These are phyloP conservation scores for Eutrema salsugineum DNA, from an alignment of 441 rosid species.

Conservation along the genomic window DNA sequence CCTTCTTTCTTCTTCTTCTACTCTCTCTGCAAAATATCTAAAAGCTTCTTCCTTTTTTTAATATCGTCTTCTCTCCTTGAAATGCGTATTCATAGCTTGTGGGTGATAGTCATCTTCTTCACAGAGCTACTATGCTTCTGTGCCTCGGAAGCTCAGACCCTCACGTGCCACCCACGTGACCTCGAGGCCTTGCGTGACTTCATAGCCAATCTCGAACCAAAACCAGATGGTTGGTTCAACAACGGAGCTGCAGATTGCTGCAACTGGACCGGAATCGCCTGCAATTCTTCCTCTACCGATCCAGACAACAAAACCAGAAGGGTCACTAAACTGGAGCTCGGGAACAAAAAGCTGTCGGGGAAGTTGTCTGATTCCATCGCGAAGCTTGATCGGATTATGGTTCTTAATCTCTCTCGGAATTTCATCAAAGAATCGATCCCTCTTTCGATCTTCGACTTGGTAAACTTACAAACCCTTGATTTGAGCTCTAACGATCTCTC, in stretches of 20 bases:
- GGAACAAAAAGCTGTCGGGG: constrained; percentile 32
- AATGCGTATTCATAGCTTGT: constrained; percentile 43
- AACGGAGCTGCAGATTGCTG: constrained; percentile 46
- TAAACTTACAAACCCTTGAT: constrained; percentile 44
- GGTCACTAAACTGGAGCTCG: constrained; percentile 50
- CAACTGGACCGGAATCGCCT: constrained; percentile 60
- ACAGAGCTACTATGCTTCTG: constrained; percentile 36
- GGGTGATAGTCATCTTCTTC: constrained; percentile 31
- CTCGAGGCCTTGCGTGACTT: constrained; percentile 48
- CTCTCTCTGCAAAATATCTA: background rate
- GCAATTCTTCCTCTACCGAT: constrained; percentile 21
- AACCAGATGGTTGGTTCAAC: constrained; percentile 40
- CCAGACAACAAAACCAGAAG: constrained; percentile 27
- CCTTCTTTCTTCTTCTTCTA: background rate
- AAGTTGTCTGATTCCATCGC: constrained; percentile 35
- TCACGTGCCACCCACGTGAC: constrained; percentile 51
- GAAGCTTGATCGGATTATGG: constrained; percentile 29
- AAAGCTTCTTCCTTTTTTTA: constrained; percentile 1
- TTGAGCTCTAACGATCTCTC: constrained; percentile 52
- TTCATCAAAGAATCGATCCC: constrained; percentile 46
- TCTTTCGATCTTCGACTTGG: constrained; percentile 39
- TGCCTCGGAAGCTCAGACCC: constrained; percentile 33
- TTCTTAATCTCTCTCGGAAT: constrained; percentile 48
- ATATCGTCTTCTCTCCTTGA: background rate
- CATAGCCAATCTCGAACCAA: constrained; percentile 34